Base-by-base conservation (phyloP, 2,329 filamentous ascomycete genomes). In the Cladosporium sp. region DNA sequence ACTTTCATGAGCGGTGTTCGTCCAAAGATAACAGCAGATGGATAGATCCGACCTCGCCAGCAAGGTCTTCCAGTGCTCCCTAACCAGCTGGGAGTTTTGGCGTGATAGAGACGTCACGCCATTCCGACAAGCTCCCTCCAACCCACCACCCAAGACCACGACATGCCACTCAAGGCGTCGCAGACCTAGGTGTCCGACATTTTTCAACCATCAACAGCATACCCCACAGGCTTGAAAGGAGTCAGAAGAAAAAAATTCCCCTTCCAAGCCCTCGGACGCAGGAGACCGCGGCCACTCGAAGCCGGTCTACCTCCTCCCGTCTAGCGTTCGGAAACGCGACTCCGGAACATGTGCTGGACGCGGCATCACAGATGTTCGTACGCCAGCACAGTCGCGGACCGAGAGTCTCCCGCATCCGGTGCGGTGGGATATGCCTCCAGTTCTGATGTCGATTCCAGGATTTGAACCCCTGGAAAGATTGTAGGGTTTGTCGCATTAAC, bases 281-380 rank as follows among this genome's bases (percentile, higher is more conserved):
- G 51, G 32, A 64, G 54, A 59, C 57, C 63, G 62, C 61, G 67
- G 67, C 71, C 70, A 70, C 73, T 72, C 72, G 70, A 72, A 73
- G 71, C 73, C 70, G 68, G 74, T 74, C 74, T 75, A 74, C 74
- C 73, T 75, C 73, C 73, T 74, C 72, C 70, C 73, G 73, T 67
- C 73, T 74, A 65, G 74, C 73, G 72, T 67, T 73, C 59, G 72
- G 74, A 75, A 75, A 74, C 73, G 70, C 63, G 71, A 70, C 71
- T 66, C 71, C 68, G 69, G 67, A 67, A 68, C 65, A 64, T 66
- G 66, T 62, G 26, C 61, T 44, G 51, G 12, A 36, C 54, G 36
- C 47, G 65, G 38, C 65, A 71, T 69, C 68, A 62, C 69, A 66
- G 70, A 72, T 69, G 71, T 60, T 55, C 49, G 49, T 44, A 61